Conservation (phyloP, 2,329 filamentous ascomycete genomes). For the Pyricularia sp. region DNA sequence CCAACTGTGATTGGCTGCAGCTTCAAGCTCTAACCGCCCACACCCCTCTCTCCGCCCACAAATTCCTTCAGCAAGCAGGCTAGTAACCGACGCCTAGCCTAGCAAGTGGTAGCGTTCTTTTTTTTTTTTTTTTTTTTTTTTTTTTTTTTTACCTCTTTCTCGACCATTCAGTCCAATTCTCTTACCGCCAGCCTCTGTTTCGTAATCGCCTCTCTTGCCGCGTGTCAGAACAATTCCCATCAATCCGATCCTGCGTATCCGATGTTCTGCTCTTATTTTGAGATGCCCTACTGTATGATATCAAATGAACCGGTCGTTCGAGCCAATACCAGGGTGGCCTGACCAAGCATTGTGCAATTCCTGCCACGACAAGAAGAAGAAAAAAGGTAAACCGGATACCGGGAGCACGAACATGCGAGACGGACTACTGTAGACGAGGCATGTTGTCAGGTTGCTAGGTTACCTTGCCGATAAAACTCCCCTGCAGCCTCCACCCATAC, state of each 20-base stretch:
- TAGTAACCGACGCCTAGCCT: not conserved
- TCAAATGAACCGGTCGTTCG: not conserved
- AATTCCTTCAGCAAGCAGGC: not conserved
- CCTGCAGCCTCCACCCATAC: not conserved
- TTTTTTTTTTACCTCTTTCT: not conserved
- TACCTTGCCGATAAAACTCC: not conserved
- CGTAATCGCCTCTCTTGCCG: not conserved
- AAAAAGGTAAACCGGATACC: not conserved
- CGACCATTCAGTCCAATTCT: not conserved
- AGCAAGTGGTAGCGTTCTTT: not conserved
- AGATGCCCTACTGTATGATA: not conserved
- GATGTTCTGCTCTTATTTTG: not conserved
- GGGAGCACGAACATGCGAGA: not conserved
- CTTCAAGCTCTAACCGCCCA: not conserved
- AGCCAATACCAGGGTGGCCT: not conserved
- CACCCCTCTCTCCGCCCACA: not conserved
- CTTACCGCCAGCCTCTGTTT: not conserved
- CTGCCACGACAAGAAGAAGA: not conserved
- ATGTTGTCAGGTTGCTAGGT: not conserved
- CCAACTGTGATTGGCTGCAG: not conserved
- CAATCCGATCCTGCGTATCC: not conserved
- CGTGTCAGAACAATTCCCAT: not conserved
- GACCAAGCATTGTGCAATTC: not conserved
- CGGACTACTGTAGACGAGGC: not conserved
- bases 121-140: not conserved